Evolutionary conservation across 1,284 basidiomycete species (phyloP), one percentile per base, ranked within the genome.

Genomic region (Lignosus rhinocerotis): DNA sequence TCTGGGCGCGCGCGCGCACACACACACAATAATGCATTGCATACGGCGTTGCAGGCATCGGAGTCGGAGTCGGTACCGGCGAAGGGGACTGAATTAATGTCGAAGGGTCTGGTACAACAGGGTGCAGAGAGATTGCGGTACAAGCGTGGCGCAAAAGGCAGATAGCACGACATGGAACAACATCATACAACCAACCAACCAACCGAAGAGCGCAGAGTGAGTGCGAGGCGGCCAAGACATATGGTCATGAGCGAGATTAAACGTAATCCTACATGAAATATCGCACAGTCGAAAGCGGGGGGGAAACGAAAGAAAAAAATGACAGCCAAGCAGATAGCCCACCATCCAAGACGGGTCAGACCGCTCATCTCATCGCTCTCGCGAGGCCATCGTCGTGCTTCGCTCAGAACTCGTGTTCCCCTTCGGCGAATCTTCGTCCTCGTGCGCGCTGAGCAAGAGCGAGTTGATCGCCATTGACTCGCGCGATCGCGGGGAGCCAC

Each of bases 361-460:
- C 33, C 42, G 7, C 16, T 60, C 42, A 38, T 19, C 8, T 64
- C 46, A 64, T 58, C 63, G 63, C 51, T 64, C 60, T 43, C 56
- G 60, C 33, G 58, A 58, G 34, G 43, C 38, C 31, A 49, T 45
- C 38, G 62, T 61, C 58, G 66, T 63, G 55, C 64, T 63, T 31
- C 67, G 58, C 48, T 63, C 67, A 21, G 65, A 61, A 51, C 65
- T 66, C 3, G 55, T 60, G 55, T 62, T 59, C 38, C 67, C 59
- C 31, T 61, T 62, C 41, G 63, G 60, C 17, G 55, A 59, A 30
- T 65, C 61, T 32, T 63, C 59, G 38, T 64, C 65, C 11, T 19
- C 6, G 11, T 56, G 57, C 7, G 63, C 51, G 31, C 49, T 60
- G 53, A 68, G 55, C 61, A 90, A 86, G 19, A 90, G 75, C 17